phyloP scores from a whole-genome alignment of 805 yeast species.

The Hanseniaspora pseudoguilliermondii region DNA sequence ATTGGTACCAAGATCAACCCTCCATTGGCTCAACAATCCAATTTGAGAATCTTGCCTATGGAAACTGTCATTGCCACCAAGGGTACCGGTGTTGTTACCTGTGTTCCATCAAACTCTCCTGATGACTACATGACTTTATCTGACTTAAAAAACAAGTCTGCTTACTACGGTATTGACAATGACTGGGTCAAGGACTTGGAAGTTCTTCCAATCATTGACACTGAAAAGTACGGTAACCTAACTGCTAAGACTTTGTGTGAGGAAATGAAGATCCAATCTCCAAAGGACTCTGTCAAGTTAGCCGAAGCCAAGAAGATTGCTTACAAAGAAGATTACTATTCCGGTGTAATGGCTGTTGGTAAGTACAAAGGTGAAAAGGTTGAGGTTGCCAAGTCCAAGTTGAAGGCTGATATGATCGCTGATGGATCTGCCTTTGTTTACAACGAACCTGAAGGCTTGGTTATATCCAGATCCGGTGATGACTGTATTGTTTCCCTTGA shows the following conservation, averaged over 20 bases:
- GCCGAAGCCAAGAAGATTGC: conserved; percentile 90
- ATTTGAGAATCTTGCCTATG: conserved; percentile 86
- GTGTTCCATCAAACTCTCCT: conserved; percentile 98
- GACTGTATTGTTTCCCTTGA: conserved; percentile 92
- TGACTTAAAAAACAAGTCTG: conserved; percentile 81
- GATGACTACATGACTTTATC: conserved; percentile 83
- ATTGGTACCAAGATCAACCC: conserved; percentile 81
- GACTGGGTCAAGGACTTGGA: conserved; percentile 69
- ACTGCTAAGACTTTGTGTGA: conserved; percentile 78
- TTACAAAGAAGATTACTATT: conserved; percentile 92
- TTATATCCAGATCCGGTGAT: conserved; percentile 91
- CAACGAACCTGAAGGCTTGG: conserved; percentile 85
- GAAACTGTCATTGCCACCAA: conserved; percentile 87
- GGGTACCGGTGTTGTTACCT: conserved; percentile 98
- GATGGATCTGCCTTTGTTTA: conserved; percentile 74
- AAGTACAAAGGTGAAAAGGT: conserved; percentile 79
- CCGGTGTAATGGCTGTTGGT: conserved; percentile 72
- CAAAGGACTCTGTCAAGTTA: conserved; percentile 76
- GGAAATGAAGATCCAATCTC: conserved; percentile 82
- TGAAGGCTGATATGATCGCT: conserved; percentile 67
- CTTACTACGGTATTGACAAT: conserved; percentile 68
- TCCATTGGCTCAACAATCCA: conserved; percentile 59
- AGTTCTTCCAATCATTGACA: conserved; percentile 57
- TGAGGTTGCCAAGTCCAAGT: conserved; percentile 79
- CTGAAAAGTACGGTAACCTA: conserved; percentile 77